Conservation (phyloP, 139 green algal species). For the Chlamydomonas schloesseri region DNA sequence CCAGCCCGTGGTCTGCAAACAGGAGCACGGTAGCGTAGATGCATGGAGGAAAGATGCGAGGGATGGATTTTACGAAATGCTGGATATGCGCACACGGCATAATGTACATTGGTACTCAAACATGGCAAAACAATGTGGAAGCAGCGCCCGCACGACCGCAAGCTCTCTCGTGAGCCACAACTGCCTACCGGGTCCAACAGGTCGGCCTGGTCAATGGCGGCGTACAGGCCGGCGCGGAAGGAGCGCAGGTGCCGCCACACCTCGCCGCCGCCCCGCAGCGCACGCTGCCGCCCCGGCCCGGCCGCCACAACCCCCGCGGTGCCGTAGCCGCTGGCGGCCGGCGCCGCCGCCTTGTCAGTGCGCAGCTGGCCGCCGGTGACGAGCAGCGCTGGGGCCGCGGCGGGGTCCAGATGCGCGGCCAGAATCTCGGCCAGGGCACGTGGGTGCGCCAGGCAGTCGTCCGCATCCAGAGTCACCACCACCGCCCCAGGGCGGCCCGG, state of each 20-base stretch:
- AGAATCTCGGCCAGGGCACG: background rate
- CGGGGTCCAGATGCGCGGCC: background rate
- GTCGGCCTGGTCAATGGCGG: background rate
- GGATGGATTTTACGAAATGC: no score
- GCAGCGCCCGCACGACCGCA: no score
- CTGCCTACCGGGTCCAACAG: background rate
- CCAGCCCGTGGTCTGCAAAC: background rate
- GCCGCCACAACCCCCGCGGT: background rate
- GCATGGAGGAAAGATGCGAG: no score
- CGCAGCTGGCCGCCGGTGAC: slow-evolving; percentile 34
- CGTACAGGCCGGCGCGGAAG: slow-evolving; percentile 25
- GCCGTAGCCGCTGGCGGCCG: slow-evolving; percentile 11
- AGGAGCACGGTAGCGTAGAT: no score
- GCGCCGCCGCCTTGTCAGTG: background rate
- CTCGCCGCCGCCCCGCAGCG: slow-evolving; percentile 39
- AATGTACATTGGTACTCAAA: no score
- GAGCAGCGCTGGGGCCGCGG: slow-evolving; percentile 1
- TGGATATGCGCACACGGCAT: no score
- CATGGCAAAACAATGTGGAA: no score
- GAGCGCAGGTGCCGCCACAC: slow-evolving; percentile 51
- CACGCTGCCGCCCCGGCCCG: slow-evolving; percentile 21
- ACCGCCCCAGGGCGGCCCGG: background rate
- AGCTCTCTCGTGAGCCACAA: no score
- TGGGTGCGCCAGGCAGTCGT: slow-evolving; percentile 31
- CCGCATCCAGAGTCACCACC: slow-evolving; percentile 43